Base-by-base conservation (phyloP, 192 early-diverging fungal species). In the Backusella sp. region DNA sequence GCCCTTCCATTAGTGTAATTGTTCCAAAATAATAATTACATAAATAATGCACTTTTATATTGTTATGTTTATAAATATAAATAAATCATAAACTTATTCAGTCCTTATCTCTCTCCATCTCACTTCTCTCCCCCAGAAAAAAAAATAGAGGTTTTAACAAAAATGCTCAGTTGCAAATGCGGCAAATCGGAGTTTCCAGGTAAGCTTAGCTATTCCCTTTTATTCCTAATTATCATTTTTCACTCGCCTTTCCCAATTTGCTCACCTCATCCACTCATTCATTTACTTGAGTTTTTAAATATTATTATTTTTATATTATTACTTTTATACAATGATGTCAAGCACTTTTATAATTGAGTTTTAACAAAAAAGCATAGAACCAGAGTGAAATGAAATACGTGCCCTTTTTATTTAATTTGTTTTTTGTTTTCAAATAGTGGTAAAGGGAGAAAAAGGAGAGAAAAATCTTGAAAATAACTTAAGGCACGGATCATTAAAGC, bases 161-260 rank as follows among this genome's bases (percentile, higher is more conserved):
- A 62, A 26, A 28, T 62, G 56, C 56, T 62, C 56, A 62, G 56
- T 62, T 62, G 23, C 23, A 62, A 62, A 62, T 62, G 56, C 56
- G 56, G 56, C 11, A 62, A 62, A 62, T 62, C 56, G 56, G 56
- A 62, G 56, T 59, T 59, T 28, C 0, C 9, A n/a, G 56, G 56
- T 62, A 62, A 62, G 56, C 56, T 62, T 62, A 62, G 56, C 56
- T 62, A 62, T 62, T 62, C 56, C 23, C 11, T 26, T 26, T 62
- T 62, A 28, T 62, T 62, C 56, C 28, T 14, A 62, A 49, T 49
- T 49, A 49, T 49, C 46, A 9, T 17, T 44, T 49, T 6, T 44
- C 42, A 14, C 42, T 44, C 15, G 5, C 46, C 6, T 49, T 49
- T 49, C 46, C 46, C 56, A 62, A 62, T 11, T 62, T 62, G 21